Evolutionary conservation across 495 filamentous ascomycete species (phyloP).

Genomic region (Coniosporium apollinis): DNA sequence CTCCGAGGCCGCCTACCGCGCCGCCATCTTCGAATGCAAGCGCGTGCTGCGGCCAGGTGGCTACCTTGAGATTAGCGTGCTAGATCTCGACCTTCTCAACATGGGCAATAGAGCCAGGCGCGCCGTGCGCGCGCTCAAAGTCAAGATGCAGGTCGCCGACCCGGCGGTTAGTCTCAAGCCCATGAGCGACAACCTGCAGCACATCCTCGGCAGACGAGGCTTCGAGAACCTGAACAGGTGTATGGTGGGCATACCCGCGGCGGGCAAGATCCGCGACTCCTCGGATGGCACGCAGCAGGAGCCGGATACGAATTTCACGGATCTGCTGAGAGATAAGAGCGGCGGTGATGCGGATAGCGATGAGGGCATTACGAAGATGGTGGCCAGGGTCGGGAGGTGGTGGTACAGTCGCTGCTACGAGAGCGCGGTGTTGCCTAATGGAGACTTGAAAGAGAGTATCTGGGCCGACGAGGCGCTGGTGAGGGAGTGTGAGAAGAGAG

Average conservation of each 20-base stretch:
- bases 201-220: conserved; percentile 56
- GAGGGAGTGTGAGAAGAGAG: conserved; percentile 68
- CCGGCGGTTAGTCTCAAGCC: conserved; percentile 52
- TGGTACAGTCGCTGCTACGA: conserved; percentile 95
- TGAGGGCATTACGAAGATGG: conserved; percentile 76
- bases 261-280: conserved; percentile 40
- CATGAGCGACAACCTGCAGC: conserved; percentile 61
- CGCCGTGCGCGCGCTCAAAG: conserved; percentile 62
- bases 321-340: conserved; percentile 26
- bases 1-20: conserved; percentile 56
- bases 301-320: conserved; percentile 14
- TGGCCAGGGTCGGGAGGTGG: conserved; percentile 83
- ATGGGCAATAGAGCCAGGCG: conserved; percentile 47
- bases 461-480: conserved; percentile 65
- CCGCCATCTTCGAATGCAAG: conserved; percentile 73
- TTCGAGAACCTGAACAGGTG: conserved; percentile 78
- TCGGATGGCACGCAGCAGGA: not conserved
- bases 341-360: conserved; percentile 34
- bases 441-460: conserved; percentile 42
- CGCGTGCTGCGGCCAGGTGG: conserved; percentile 82
- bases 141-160: conserved; percentile 48
- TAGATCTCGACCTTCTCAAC: conserved; percentile 26
- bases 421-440: conserved; percentile 35
- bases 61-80: conserved; percentile 42
- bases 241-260: conserved; percentile 77